These are phyloP conservation scores for Dunaliella salina DNA, from an alignment of 163 green algal genomes.

Conservation along the genomic window DNA sequence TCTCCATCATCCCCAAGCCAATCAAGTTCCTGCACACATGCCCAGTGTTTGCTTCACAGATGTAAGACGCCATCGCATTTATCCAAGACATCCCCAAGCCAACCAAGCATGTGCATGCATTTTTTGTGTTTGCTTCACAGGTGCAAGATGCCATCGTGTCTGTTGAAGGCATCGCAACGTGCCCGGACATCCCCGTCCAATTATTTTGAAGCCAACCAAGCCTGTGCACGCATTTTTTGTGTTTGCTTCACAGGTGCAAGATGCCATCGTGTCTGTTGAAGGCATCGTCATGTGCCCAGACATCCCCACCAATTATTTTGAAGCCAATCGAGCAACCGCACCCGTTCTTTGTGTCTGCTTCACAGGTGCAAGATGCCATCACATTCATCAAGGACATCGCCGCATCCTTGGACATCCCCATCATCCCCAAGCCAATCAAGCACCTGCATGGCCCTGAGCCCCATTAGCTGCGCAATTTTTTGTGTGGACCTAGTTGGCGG, in stretches of 20 bases:
- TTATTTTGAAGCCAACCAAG: not conserved
- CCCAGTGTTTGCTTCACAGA: conserved; percentile 38
- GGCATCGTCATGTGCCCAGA: conserved; percentile 52
- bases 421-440: not conserved
- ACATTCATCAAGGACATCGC: conserved; percentile 68
- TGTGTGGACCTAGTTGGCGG: no score
- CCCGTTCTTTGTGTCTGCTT: no score
- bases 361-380: conserved; percentile 72
- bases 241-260: conserved; percentile 37
- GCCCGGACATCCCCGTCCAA: conserved; percentile 50
- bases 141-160: conserved; percentile 73
- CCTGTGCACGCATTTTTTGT: not conserved
- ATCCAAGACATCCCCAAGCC: conserved; percentile 53
- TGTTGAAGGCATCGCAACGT: no score
- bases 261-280: conserved; percentile 75
- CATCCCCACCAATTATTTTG: conserved; percentile 8
- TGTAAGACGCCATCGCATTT: conserved; percentile 72
- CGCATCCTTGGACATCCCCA: conserved; percentile 26
- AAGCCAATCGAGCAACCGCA: not conserved
- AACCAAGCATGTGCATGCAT: not conserved
- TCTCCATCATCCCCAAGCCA: no score
- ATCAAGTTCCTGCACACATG: no score
- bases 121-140: conserved; percentile 34
- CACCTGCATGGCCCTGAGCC: not conserved
- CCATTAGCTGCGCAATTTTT: no score